Percentiles rank a stretch among this genome's conserved stretches.
Conservation (phyloP, 2,329 filamentous ascomycete species). For the Sphaerulina vaccinii region DNA sequence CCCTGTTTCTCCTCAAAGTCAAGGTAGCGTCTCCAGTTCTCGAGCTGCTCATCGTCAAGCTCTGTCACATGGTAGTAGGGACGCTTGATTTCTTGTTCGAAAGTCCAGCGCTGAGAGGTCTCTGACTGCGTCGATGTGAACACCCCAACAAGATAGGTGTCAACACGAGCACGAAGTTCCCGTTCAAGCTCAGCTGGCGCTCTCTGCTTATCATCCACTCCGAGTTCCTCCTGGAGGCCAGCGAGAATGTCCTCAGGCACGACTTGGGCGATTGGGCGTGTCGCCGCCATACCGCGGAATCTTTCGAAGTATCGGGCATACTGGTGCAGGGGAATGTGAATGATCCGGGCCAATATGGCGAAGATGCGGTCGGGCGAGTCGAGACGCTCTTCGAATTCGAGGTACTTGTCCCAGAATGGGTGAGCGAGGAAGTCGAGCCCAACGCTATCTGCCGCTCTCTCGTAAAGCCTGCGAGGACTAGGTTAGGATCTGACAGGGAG, state of each 20-base stretch:
- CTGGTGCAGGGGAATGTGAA: conserved; percentile 91
- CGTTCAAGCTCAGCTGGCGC: conserved; percentile 78
- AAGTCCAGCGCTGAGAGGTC: conserved; percentile 90
- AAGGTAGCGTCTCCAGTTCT: conserved; percentile 93
- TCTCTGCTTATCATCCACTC: conserved; percentile 65
- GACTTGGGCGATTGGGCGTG: conserved; percentile 70
- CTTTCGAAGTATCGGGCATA: conserved; percentile 94
- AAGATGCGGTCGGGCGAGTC: conserved; percentile 84
- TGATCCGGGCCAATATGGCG: conserved; percentile 75
- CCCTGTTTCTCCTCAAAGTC: conserved; percentile 91
- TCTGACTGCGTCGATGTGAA: conserved; percentile 82
- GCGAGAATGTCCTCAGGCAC: conserved; percentile 66
- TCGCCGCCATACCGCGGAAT: conserved; percentile 74
- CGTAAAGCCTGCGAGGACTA: conserved; percentile 69
- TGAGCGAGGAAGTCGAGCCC: conserved; percentile 92
- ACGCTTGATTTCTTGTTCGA: conserved; percentile 89
- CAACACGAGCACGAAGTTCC: conserved; percentile 76
- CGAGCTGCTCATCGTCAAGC: conserved; percentile 78
- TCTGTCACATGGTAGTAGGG: conserved; percentile 97
- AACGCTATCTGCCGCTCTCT: conserved; percentile 79
- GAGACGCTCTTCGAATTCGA: conserved; percentile 91
- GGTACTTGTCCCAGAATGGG: conserved; percentile 98
- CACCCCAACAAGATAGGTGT: conserved; percentile 74
- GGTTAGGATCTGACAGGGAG: conserved; percentile 40
- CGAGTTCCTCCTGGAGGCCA: conserved; percentile 69